phyloP scores from a whole-genome alignment of 306 rosid species.

The Cercis canadensis region DNA sequence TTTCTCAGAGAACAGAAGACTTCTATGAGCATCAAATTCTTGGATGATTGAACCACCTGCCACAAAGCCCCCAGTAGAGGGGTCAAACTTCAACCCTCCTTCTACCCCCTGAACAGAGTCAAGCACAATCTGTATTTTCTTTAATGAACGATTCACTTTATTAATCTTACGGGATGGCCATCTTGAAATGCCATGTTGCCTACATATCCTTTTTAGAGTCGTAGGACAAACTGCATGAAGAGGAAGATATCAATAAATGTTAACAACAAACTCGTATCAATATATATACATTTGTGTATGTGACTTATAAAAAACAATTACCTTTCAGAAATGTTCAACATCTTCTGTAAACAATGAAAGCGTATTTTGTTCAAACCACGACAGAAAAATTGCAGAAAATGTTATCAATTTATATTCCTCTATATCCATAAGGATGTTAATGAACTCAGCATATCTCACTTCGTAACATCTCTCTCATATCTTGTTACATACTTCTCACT shows the following conservation, averaged over 20 bases:
- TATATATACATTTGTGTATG: too few species aligned
- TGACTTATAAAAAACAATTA: too few species aligned
- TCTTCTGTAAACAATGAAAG: constrained; percentile 12
- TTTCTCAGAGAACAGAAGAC: constrained; percentile 47
- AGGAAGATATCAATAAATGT: constrained; percentile 30
- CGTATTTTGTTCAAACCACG: too few species aligned
- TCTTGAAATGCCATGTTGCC: constrained; percentile 86
- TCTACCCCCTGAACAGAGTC: constrained; percentile 82
- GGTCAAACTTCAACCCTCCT: constrained; percentile 79
- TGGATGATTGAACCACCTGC: constrained; percentile 57
- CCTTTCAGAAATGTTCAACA: constrained; percentile 25
- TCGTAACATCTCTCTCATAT: constrained; percentile 12
- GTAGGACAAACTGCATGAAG: constrained; percentile 84
- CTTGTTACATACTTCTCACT: not conserved
- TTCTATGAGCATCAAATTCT: constrained; percentile 51
- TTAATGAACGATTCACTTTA: constrained; percentile 79
- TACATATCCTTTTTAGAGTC: constrained; percentile 93
- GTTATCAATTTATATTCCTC: constrained; percentile 25
- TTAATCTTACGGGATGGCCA: constrained; percentile 97
- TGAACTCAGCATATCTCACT: constrained; percentile 16
- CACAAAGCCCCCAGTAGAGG: constrained; percentile 62
- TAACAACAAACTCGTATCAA: constrained; percentile 20
- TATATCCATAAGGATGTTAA: constrained; percentile 10
- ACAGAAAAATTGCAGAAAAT: too few species aligned
- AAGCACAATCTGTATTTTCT: constrained; percentile 76